Conservation (phyloP, 805 yeast species). For the Hanseniaspora lindneri region DNA sequence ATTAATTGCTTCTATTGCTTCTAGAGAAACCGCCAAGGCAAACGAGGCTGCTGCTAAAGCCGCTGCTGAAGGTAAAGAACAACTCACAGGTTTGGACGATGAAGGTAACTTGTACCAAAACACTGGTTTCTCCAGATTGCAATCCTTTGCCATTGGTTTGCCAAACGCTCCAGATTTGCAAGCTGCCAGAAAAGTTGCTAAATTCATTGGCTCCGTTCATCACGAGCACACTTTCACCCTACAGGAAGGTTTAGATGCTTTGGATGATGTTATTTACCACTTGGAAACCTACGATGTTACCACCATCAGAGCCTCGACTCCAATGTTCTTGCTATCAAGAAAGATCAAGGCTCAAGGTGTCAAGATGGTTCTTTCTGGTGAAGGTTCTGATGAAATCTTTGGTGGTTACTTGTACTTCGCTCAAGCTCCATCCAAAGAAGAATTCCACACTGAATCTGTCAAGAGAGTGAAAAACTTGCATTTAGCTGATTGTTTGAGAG, state of each 20-base stretch:
- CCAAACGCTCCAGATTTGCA: constrained; percentile 95
- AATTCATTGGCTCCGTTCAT: constrained; percentile 88
- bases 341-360: constrained; percentile 99
- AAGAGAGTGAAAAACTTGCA: constrained; percentile 95
- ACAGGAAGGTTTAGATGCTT: constrained; percentile 92
- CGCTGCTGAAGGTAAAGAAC: constrained; percentile 31
- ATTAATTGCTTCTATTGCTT: constrained; percentile 91
- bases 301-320: constrained; percentile 97
- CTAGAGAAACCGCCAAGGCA: constrained; percentile 78
- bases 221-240: constrained; percentile 96
- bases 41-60: constrained; percentile 46
- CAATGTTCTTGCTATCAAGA: constrained; percentile 91
- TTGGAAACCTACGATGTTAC: constrained; percentile 97
- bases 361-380: constrained; percentile 98
- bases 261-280: constrained; percentile 87
- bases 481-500: constrained; percentile 93
- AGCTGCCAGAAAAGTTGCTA: constrained; percentile 95
- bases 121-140: constrained; percentile 69
- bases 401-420: constrained; percentile 98
- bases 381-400: constrained; percentile 97
- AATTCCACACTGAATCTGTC: constrained; percentile 92
- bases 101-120: constrained; percentile 61
- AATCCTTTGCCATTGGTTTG: constrained; percentile 93
- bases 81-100: constrained; percentile 86
- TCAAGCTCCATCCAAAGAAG: constrained; percentile 83